Percentiles rank a stretch among this genome's conserved stretches.
Conservation (phyloP, 805 yeast genomes). For the Schizosaccharomyces cryophilus region DNA sequence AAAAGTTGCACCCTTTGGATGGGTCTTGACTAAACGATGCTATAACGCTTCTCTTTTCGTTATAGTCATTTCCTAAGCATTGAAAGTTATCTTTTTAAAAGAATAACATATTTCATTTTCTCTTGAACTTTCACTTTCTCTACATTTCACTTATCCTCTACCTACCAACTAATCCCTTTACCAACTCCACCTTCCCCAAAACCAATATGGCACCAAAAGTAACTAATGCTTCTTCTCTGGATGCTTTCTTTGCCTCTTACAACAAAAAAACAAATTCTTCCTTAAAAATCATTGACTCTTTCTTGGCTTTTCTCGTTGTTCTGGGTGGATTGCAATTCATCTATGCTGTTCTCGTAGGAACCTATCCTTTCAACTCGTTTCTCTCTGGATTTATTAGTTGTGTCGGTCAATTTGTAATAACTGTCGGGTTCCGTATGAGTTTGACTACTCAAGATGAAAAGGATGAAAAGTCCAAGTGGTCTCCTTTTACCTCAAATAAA, state of each 20-base stretch:
- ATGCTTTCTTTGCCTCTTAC: not conserved
- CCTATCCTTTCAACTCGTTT: conserved; percentile 89
- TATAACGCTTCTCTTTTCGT: too few relatives aligned
- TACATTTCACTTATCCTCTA: too few relatives aligned
- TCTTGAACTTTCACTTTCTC: too few relatives aligned
- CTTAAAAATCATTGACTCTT: conserved; percentile 44
- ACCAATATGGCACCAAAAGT: too few relatives aligned
- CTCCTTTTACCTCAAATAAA: conserved; percentile 18
- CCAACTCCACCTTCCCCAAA: too few relatives aligned
- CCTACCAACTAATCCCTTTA: too few relatives aligned
- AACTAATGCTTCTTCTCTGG: not conserved
- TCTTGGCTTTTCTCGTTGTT: conserved; percentile 45
- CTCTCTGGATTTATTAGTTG: conserved; percentile 77
- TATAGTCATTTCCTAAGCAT: too few relatives aligned
- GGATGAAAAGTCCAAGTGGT: conserved; percentile 36
- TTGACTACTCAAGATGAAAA: not conserved
- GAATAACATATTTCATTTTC: too few relatives aligned
- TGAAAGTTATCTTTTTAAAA: too few relatives aligned
- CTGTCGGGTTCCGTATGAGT: conserved; percentile 14
- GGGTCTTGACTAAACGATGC: too few relatives aligned
- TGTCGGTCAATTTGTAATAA: conserved; percentile 85
- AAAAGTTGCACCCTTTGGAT: too few relatives aligned
- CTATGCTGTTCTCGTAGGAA: conserved; percentile 56
- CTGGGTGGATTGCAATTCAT: conserved; percentile 58
- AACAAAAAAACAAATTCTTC: conserved; percentile 7